These are phyloP conservation scores for Penicillium fuscoglaucum DNA, from an alignment of 2,329 filamentous ascomycete species.

Conservation along the genomic window DNA sequence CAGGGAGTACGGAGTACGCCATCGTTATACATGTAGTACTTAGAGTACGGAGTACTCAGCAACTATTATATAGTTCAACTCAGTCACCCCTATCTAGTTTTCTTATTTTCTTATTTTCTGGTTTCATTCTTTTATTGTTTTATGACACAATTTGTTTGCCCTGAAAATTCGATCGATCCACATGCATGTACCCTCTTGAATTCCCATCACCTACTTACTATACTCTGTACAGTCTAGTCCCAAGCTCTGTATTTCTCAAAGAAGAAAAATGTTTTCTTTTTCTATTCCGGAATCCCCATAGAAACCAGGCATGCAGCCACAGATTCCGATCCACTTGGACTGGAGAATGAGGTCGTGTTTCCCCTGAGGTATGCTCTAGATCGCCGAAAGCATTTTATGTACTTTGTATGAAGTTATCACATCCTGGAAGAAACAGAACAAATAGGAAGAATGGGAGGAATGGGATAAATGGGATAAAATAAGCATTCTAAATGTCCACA, in stretches of 20 bases:
- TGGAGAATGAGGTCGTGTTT: background rate
- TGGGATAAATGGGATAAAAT: background rate
- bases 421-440: background rate
- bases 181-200: background rate
- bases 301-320: slow-evolving; percentile 7
- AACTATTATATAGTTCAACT: background rate
- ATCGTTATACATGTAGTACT: background rate
- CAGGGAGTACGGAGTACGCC: background rate
- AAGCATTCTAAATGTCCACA: background rate
- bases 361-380: background rate
- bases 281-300: slow-evolving; percentile 9
- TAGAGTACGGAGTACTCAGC: background rate
- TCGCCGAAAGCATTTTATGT: background rate
- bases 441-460: too few relatives aligned
- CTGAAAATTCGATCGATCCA: background rate
- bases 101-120: too few relatives aligned
- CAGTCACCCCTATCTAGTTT: background rate
- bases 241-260: background rate
- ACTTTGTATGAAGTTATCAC: background rate
- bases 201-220: background rate
- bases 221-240: background rate
- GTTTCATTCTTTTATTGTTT: background rate
- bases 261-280: slow-evolving; percentile 7
- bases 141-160: background rate
- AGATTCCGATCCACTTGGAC: slow-evolving; percentile 3